Evolutionary conservation across 495 filamentous ascomycete species (phyloP), one percentile per base, ranked within the genome.

Genomic region (Durotheca rogersii): DNA sequence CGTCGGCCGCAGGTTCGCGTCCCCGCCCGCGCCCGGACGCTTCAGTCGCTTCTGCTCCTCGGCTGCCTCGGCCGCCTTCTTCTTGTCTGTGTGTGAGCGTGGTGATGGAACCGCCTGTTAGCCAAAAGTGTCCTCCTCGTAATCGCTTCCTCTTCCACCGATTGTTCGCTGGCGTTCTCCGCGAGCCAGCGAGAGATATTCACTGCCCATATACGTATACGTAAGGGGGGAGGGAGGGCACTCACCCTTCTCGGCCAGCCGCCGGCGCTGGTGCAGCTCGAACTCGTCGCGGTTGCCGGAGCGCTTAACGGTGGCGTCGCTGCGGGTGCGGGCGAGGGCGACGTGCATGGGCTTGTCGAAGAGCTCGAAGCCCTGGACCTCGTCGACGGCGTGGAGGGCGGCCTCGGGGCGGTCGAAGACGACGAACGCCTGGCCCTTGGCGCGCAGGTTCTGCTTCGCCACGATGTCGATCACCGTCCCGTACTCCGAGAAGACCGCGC

Each of bases 351-450:
- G 85, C 72, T 96, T 95, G 17, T 87, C 90, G 58, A 95, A 95
- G 11, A 99, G 73, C 51, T 94, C 89, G 71, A 99, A 97, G 11
- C 90, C 91, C 60, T 97, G 87, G 56, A 96, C 75, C 49, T 95
- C 89, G 16, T 93, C 85, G 51, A 96, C 87, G 11, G 93, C 93
- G 33, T 82, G 77, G 48, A 80, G 74, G 6, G 90, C 93, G 0
- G 86, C 78, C 33, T 90, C 84, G 18, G 82, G 72, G 41, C 74
- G 82, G 56, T 95, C 90, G 68, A 90, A 97, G 42, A 99, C 91
- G 46, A 99, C 73, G 67, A 99, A 99, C 4, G 93, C 93, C 71
- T 99, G 93, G 34, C 93, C 93, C 68, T 94, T 96, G 46, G 89
- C 87, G 62, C 88, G 90, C 25, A 97, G 74, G 65, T 92, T 95